These are phyloP conservation scores for Pogostemon cablin DNA, from an alignment of 257 asterid species.

Conservation along the genomic window DNA sequence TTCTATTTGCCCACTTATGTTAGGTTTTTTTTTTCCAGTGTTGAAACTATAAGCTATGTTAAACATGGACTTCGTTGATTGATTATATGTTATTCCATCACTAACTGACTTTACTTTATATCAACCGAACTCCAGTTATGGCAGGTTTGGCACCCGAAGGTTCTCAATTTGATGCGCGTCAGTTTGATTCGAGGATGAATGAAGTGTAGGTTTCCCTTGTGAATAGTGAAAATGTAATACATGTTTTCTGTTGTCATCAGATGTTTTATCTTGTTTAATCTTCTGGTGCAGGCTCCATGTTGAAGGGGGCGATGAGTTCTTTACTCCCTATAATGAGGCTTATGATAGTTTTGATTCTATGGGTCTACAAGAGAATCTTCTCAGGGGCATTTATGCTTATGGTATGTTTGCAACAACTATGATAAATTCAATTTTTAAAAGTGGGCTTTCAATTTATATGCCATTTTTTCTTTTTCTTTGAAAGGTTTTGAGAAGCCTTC, in stretches of 20 bases:
- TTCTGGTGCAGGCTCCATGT: conserved; percentile 47
- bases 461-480: not conserved
- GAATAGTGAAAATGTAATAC: not conserved
- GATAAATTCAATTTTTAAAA: not conserved
- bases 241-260: not conserved
- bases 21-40: not conserved
- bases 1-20: not conserved
- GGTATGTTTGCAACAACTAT: conserved; percentile 38
- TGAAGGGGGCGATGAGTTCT: conserved; percentile 53
- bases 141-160: conserved; percentile 77
- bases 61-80: not conserved
- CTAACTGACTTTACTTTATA: conserved; percentile 12
- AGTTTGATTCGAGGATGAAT: conserved; percentile 65
- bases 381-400: conserved; percentile 66
- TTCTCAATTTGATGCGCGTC: conserved; percentile 66
- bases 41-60: not conserved
- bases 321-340: conserved; percentile 61
- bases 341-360: conserved; percentile 56
- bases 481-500: conserved; percentile 93
- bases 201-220: conserved; percentile 50
- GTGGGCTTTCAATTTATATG: not conserved
- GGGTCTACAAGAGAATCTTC: conserved; percentile 62
- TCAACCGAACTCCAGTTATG: conserved; percentile 50
- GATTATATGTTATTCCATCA: not conserved
- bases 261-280: not conserved